Base-by-base conservation (phyloP, 1,284 basidiomycete species). In the Marasmius oreades region DNA sequence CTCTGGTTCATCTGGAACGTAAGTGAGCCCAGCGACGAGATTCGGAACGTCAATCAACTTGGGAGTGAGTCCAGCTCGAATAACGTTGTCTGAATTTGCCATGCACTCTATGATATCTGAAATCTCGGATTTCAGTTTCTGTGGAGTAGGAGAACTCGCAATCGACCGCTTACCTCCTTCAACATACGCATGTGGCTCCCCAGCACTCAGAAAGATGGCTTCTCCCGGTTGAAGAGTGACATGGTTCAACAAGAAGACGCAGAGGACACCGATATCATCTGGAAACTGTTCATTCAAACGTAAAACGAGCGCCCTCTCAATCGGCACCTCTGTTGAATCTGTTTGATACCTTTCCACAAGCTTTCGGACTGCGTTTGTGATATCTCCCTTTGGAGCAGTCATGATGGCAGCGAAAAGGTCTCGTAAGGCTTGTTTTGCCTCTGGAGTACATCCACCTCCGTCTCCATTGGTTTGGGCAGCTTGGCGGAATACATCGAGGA, bases 51-150 rank as follows among this genome's bases (percentile, higher is more conserved):
- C 97, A 58, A 96, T 86, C 22, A 92, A 81, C 73, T 99, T 99
- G 11, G 97, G 96, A 0, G 97, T 99, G 43, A 99, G 85, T 18
- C 97, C 97, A 1, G 97, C 97, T 48, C 97, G 91, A 57, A 99
- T 97, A 69, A 99, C 97, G 71, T 99, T 99, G 76, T 99, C 96
- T 1, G 93, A 96, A 55, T 94, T 95, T 24, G 95, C 95, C 95
- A 97, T 98, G 75, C 93, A 95, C 69, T 98, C 95, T 69, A 97
- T 92, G 70, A 95, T 95, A 69, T 98, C 95, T 96, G 67, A 2
- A 44, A 56, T 37, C 14, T 8, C 22, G 53, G 47, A 46, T 22
- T 26, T 51, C 18, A 43, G 28, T 37, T 36, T 24, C 37, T 51
- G 43, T 33, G 60, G 26, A 26, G 34, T 20, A 16, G 31, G 26